Evolutionary conservation across 352 stramenopile species (phyloP), one percentile per base, ranked within the genome.

Genomic region (Blastocystis sp.): DNA sequence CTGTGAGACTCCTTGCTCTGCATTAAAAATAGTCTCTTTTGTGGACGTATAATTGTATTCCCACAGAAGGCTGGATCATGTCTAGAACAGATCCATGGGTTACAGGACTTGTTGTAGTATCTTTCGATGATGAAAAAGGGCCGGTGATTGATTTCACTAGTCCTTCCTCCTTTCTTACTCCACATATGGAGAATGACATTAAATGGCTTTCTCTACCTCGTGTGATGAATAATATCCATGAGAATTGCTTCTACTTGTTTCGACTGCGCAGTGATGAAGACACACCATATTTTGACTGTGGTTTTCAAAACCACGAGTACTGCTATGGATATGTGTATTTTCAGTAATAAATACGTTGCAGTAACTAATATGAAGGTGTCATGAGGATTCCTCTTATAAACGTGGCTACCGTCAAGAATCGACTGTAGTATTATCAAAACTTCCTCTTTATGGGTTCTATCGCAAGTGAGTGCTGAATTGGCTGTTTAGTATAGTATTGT

Each of bases 271-370:
- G 35, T 48, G 64, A 76, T 44, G 9, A 51, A 7, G 35, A 37
- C 0, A 76, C 5, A 7, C 30, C 15, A 1, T 76, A 76, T 53
- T 76, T 51, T 24, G 64, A 53, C 24, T 76, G 27, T 27, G 33
- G 35, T 44, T 54, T 76, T 27, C 24, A 27, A 6, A 27, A 76
- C 5, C 64, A 76, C 64, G 33, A 76, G 5, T 76, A 53, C 27
- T 17, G 44, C 35, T 76, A 76, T 53, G 64, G 64, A 9, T 76
- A 76, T 27, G 64, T 76, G 9, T 76, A 76, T 51, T 76, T 76
- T 27, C 64, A 76, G 64, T 76, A 53, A 24, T 15, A 22, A 30
- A 1, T 51, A 2, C 27, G 13, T 19, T 4, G 27, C 24, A 4
- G 27, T 0, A 7, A 37, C 9, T 76, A 19, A 76, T 27, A 4